A percentile compares a stretch with the other conserved stretches of the same genome.
Conservation (phyloP, 2,329 filamentous ascomycete species). For the Tolypocladium paradoxum region DNA sequence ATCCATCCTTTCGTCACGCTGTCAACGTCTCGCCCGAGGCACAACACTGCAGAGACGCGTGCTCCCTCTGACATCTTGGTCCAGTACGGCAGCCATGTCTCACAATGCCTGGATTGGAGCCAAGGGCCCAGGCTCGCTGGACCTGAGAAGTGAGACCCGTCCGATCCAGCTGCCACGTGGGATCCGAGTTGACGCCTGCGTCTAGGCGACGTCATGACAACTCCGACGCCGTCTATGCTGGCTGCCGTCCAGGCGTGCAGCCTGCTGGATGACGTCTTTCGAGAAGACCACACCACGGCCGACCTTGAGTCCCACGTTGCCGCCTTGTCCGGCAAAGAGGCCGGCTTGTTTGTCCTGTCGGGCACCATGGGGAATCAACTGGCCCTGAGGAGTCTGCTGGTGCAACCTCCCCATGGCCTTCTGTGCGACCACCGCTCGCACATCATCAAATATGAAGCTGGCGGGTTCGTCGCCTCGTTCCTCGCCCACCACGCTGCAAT, state of each 20-base stretch:
- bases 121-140: constrained; percentile 8
- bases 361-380: constrained; percentile 95
- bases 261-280: constrained; percentile 74
- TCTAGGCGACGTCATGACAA: constrained; percentile 50
- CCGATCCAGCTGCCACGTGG: background rate
- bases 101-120: constrained; percentile 9
- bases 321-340: constrained; percentile 61
- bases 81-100: background rate
- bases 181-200: background rate
- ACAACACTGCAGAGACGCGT: background rate
- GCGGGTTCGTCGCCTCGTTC: constrained; percentile 33
- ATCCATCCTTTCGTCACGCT: background rate
- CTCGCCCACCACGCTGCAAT: background rate
- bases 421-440: constrained; percentile 72
- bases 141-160: constrained; percentile 9
- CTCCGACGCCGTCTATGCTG: constrained; percentile 73
- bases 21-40: background rate
- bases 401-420: constrained; percentile 68
- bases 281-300: constrained; percentile 69
- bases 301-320: constrained; percentile 67
- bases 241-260: constrained; percentile 63
- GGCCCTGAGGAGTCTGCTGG: constrained; percentile 65
- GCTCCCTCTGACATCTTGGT: background rate
- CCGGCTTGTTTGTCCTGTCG: constrained; percentile 70
- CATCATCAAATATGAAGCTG: constrained; percentile 58